These are phyloP conservation scores for Fusarium sp. DNA, from an alignment of 2,329 filamentous ascomycete species.

Conservation along the genomic window DNA sequence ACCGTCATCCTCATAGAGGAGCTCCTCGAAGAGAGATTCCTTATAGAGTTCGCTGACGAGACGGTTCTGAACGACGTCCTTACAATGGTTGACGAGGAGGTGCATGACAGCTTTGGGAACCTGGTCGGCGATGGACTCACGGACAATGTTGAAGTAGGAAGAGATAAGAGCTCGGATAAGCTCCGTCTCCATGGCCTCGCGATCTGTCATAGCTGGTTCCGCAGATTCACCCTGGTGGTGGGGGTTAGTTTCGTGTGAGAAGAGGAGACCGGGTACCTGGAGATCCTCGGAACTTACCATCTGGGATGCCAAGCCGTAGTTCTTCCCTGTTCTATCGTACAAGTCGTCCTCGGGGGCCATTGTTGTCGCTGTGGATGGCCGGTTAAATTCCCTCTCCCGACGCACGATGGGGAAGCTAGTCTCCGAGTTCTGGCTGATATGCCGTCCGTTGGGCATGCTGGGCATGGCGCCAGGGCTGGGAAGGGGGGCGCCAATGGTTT, in stretches of 20 bases:
- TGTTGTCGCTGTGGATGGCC: constrained; percentile 57
- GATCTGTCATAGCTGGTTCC: constrained; percentile 91
- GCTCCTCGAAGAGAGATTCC: constrained; percentile 88
- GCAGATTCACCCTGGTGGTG: constrained; percentile 66
- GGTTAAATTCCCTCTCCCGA: constrained; percentile 71
- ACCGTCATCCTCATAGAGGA: constrained; percentile 96
- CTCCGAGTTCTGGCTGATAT: constrained; percentile 83
- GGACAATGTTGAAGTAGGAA: constrained; percentile 99
- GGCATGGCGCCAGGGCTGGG: constrained; percentile 47
- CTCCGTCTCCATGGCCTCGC: constrained; percentile 97
- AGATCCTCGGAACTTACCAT: constrained; percentile 64
- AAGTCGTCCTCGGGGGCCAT: constrained; percentile 58
- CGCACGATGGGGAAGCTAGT: constrained; percentile 86
- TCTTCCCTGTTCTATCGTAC: constrained; percentile 55
- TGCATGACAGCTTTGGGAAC: constrained; percentile 99
- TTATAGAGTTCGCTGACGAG: constrained; percentile 96
- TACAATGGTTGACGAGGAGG: constrained; percentile 96
- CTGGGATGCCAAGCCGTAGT: constrained; percentile 61
- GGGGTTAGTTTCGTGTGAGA: constrained; percentile 41
- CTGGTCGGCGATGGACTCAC: constrained; percentile 98
- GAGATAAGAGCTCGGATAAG: constrained; percentile 96
- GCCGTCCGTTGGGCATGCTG: constrained; percentile 60
- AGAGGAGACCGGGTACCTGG: constrained; percentile 19
- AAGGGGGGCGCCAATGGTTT: constrained; percentile 55
- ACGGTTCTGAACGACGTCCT: constrained; percentile 97